Percentiles rank a stretch among this genome's conserved stretches.
These are phyloP conservation scores for Kluyveromyces sp. DNA, from an alignment of 1,139 yeast genomes.

Conservation along the genomic window DNA sequence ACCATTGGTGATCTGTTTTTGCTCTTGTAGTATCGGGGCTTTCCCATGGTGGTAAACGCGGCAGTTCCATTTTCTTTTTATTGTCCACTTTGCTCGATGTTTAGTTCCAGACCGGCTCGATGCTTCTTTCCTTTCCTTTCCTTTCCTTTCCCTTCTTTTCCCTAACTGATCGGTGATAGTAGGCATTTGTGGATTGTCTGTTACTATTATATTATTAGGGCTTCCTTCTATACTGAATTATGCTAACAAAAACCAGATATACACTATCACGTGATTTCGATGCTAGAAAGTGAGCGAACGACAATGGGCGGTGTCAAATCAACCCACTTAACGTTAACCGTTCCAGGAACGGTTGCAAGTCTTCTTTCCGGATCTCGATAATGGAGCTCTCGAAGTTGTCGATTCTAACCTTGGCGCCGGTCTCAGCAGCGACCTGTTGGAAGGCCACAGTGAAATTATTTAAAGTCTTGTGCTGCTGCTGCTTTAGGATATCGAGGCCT, in stretches of 20 bases:
- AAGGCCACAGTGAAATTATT: slow-evolving; percentile 88
- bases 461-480: slow-evolving; percentile 36
- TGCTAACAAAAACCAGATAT: not conserved
- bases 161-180: no score
- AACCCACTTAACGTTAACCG: slow-evolving; percentile 52
- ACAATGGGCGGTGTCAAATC: slow-evolving; percentile 16
- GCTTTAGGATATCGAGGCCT: slow-evolving; percentile 41
- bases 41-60: slow-evolving; percentile 26
- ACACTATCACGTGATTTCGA: not conserved
- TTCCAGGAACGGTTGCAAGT: slow-evolving; percentile 80
- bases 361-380: slow-evolving; percentile 83
- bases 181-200: no score
- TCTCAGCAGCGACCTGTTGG: slow-evolving; percentile 71
- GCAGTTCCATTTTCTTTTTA: slow-evolving; percentile 11
- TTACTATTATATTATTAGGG: no score
- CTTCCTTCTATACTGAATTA: not conserved
- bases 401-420: slow-evolving; percentile 83
- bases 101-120: no score
- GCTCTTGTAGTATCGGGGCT: slow-evolving; percentile 13
- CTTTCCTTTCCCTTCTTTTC: no score
- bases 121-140: no score
- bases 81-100: no score
- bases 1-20: not conserved
- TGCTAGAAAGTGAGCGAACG: not conserved
- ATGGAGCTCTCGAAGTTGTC: slow-evolving; percentile 94